phyloP scores from a whole-genome alignment of 371 early-diverging fungal genomes.

The Mucor piriformis region DNA sequence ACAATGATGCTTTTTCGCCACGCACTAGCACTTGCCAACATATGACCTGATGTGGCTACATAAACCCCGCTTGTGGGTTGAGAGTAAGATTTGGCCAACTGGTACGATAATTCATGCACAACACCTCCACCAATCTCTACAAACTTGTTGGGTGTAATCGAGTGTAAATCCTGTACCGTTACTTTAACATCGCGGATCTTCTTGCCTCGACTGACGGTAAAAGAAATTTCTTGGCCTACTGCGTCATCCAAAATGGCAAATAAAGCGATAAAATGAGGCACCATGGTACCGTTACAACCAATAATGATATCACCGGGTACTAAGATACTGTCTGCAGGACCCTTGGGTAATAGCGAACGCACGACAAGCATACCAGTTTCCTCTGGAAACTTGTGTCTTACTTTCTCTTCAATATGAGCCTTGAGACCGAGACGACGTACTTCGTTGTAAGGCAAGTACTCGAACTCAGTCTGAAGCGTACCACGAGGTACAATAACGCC shows the following conservation, averaged over 20 bases:
- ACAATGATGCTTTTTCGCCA: conserved; percentile 70
- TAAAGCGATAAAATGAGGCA: conserved; percentile 74
- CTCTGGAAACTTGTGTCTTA: conserved; percentile 65
- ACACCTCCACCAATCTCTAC: conserved; percentile 89
- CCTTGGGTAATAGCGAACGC: conserved; percentile 69
- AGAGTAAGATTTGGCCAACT: conserved; percentile 79
- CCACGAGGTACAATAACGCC: conserved; percentile 73
- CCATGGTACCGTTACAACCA: conserved; percentile 60
- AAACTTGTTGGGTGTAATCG: conserved; percentile 71
- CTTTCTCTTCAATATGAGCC: conserved; percentile 59
- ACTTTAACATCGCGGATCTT: conserved; percentile 57
- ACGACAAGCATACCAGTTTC: conserved; percentile 75
- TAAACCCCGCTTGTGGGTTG: conserved; percentile 82
- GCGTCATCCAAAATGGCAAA: conserved; percentile 68
- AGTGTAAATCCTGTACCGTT: conserved; percentile 78
- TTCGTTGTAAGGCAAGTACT: conserved; percentile 69
- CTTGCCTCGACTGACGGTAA: conserved; percentile 76
- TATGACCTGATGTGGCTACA: conserved; percentile 77
- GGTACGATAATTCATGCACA: conserved; percentile 85
- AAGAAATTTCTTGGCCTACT: conserved; percentile 59
- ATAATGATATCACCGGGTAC: conserved; percentile 81
- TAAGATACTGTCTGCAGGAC: conserved; percentile 67
- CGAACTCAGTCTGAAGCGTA: conserved; percentile 77
- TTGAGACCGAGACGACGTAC: conserved; percentile 64
- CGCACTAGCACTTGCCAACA: conserved; percentile 67